Evolutionary conservation across 306 rosid genomes (phyloP), one percentile per base, ranked within the genome.

Genomic region (Sicyos baderoa): DNA sequence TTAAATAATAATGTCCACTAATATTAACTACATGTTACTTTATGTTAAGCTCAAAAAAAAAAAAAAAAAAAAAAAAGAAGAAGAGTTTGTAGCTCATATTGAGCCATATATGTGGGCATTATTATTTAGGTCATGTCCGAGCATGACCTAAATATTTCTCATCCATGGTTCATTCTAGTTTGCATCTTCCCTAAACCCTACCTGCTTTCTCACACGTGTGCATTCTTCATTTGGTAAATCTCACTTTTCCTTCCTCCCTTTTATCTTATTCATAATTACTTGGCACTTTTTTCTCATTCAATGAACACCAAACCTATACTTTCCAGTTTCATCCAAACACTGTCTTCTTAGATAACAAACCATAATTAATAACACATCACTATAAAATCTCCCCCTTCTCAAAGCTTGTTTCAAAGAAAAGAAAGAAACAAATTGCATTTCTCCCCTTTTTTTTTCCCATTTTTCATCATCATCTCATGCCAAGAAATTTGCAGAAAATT

Each of bases 191-290:
- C 47, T 59, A 29, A 59, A 59, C 47, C 0, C 45, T 29, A 0
- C 66, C 66, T 29, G 66, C 21, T 59, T 29, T 21, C 16, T 18
- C 57, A 53, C 57, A 9, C 57, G 57, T 53, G 57, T 17, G 57
- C 2, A 17, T 16, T 53, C 57, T 53, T 2, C 23, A 53, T n/a
- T 53, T 53, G 57, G 57, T 7, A 53, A 16, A 1, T 17, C 12
- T 7, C n/a, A n/a, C 23, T 1, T 53, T 16, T 3, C 4, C 3
- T 25, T 25, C 3, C 29, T 25, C 3, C 3, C 3, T 29, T 29
- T 51, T 17, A n/a, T 11, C 6, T 51, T 11, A 2, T 51, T 51
- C 10, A 3, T 29, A 29, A 29, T 29, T 29, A 29, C 35, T 29
- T 29, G 5, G 5, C 55, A 3, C 23, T 22, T 53, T 53, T 17